Conservation (phyloP, 805 yeast species). For the Zygosaccharomyces siamensis region DNA sequence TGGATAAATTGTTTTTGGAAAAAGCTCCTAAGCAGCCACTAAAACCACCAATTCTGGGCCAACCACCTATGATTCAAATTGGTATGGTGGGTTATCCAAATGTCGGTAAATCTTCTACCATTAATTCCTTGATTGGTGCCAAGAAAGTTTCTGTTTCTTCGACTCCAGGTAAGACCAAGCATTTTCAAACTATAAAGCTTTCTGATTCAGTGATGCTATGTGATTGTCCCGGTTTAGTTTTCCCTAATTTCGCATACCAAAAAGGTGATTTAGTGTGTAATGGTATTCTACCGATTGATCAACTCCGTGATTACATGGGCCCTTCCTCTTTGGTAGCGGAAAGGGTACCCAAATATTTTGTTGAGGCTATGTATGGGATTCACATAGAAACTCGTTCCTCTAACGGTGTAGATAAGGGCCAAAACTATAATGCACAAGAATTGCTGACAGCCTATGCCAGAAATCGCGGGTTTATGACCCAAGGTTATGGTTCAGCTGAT, state of each 20-base stretch:
- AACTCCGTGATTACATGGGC: conserved; percentile 84
- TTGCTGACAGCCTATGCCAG: conserved; percentile 86
- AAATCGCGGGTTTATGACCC: conserved; percentile 96
- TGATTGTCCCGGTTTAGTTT: conserved; percentile 98
- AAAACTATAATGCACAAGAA: conserved; percentile 77
- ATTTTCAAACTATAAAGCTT: conserved; percentile 90
- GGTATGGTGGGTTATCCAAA: conserved; percentile 98
- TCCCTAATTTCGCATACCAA: conserved; percentile 95
- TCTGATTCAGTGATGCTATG: conserved; percentile 81
- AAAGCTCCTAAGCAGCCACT: conserved; percentile 67
- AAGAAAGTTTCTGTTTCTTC: conserved; percentile 97
- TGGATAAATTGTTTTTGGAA: conserved; percentile 70
- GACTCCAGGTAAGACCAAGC: conserved; percentile 98
- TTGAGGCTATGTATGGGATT: conserved; percentile 93
- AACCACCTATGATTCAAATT: conserved; percentile 66
- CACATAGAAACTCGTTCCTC: conserved; percentile 68
- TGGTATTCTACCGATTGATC: conserved; percentile 98
- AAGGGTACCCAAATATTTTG: conserved; percentile 79
- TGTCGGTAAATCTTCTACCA: conserved; percentile 95
- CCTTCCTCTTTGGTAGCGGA: conserved; percentile 82
- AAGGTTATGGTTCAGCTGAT: conserved; percentile 95
- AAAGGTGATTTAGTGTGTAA: conserved; percentile 95
- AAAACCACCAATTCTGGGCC: conserved; percentile 50
- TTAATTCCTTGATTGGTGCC: conserved; percentile 92
- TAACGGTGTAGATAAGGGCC: conserved; percentile 85